These are phyloP conservation scores for Xerocomus amazonicus DNA, from an alignment of 1,284 basidiomycete genomes.

Conservation along the genomic window DNA sequence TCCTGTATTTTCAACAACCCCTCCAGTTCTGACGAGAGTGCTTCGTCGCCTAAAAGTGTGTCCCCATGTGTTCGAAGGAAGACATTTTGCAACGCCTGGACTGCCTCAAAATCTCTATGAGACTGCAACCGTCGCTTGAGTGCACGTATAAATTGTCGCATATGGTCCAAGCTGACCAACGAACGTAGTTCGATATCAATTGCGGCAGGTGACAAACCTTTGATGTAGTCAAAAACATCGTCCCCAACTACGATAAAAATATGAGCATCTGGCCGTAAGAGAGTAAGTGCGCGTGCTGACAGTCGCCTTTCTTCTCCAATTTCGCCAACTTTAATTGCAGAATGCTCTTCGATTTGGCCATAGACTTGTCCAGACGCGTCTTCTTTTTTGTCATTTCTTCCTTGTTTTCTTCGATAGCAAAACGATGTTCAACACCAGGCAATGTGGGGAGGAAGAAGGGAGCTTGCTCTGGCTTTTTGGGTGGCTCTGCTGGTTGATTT, in stretches of 20 bases:
- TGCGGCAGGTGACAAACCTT: conserved; percentile 86
- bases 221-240: conserved; percentile 81
- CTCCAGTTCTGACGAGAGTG: conserved; percentile 57
- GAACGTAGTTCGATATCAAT: conserved; percentile 90
- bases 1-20: conserved; percentile 60
- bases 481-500: conserved; percentile 95
- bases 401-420: conserved; percentile 55
- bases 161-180: conserved; percentile 61
- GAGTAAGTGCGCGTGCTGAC: conserved; percentile 44
- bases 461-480: conserved; percentile 91
- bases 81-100: conserved; percentile 85
- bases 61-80: conserved; percentile 87
- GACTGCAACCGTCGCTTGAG: conserved; percentile 71
- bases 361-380: conserved; percentile 55
- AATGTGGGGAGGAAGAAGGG: conserved; percentile 97
- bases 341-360: conserved; percentile 61
- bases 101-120: conserved; percentile 91
- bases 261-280: conserved; percentile 1
- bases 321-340: conserved; percentile 66
- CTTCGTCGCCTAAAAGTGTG: conserved; percentile 65
- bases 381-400: conserved; percentile 41
- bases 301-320: conserved; percentile 59
- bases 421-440: conserved; percentile 78
- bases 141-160: conserved; percentile 72
- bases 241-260: conserved; percentile 49